Percentiles rank a stretch among this genome's conserved stretches.
phyloP scores from a whole-genome alignment of 2,329 filamentous ascomycete genomes.

The Stagonosporopsis chrysanthemi region DNA sequence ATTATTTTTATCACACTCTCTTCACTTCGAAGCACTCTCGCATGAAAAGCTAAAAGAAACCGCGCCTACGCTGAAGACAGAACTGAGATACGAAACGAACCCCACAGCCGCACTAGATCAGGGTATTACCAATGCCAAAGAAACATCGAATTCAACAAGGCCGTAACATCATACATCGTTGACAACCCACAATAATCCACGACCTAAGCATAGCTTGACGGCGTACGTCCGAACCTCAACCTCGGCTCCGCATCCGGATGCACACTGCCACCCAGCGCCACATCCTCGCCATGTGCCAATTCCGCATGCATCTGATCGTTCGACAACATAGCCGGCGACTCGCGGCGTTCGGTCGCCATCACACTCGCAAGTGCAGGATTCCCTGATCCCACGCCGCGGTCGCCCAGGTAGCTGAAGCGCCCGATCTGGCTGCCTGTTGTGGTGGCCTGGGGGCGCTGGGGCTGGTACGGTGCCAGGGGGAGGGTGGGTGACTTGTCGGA shows the following conservation, averaged over 20 bases:
- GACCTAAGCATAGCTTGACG: constrained; percentile 19
- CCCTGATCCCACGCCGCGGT: constrained; percentile 14
- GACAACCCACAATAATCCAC: not conserved
- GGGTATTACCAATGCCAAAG: not conserved
- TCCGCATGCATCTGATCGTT: constrained; percentile 25
- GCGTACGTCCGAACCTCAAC: constrained; percentile 17
- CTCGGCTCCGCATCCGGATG: constrained; percentile 17
- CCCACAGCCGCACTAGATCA: not conserved
- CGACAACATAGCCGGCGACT: constrained; percentile 25
- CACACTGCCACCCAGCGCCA: constrained; percentile 24
- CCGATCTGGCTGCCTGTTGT: constrained; percentile 23
- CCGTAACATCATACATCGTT: not conserved
- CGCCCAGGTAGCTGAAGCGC: constrained; percentile 25
- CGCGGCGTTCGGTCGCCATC: constrained; percentile 14
- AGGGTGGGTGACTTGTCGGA: constrained; percentile 13
- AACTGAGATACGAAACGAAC: no score
- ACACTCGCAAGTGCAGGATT: constrained; percentile 8
- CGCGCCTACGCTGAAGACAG: no score
- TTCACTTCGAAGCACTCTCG: no score
- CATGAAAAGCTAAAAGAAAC: no score
- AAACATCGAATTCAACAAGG: not conserved
- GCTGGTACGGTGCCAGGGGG: constrained; percentile 4
- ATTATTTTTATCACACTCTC: no score
- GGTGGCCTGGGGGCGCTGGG: constrained; percentile 17
- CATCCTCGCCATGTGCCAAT: constrained; percentile 22